Base-by-base conservation (phyloP, 257 asterid species). In the Jacaranda mimosifolia region DNA sequence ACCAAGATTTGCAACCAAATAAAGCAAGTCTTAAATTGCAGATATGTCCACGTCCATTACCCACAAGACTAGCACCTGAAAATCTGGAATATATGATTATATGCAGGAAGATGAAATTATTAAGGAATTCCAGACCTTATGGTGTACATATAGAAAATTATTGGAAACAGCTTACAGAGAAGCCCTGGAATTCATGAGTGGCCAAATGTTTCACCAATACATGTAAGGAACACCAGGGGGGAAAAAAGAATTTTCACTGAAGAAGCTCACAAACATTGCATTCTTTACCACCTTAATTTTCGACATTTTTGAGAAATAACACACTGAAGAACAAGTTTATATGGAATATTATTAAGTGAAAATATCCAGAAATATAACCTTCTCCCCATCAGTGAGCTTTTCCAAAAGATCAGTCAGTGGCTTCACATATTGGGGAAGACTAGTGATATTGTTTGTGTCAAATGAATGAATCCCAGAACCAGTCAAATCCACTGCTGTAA, bases 391-490 rank as follows among this genome's bases (percentile, higher is more conserved):
- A 14, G 79, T 57, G 43, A 96, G 96, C 73, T 88, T 88, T 65
- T 92, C 96, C 70, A 96, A 72, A 79, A 90, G 79, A 60, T 92
- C 95, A 64, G 85, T 85, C 8, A 96, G 89, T 13, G 99, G 99
- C 90, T 93, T 86, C 86, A 86, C 97, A 77, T 91, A 96, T 68
- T 96, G 97, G 35, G 92, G 79, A 66, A 96, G 92, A 78, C 94
- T 90, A 38, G 87, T 85, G 74, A 96, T 91, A 72, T 83, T 86
- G 82, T 96, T 93, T 76, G 98, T 83, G 84, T 96, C 96, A 39
- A 86, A 91, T 11, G 99, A 91, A 89, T 96, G 90, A 73, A 96
- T 85, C 58, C 99, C 99, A 56, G 99, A 89, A 79, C 98, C 99
- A 73, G 97, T 90, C 87, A 96, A 85, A 84, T 96, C 98, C 62